Conservation (phyloP, 805 yeast species). For the Candida broadrunensis region DNA sequence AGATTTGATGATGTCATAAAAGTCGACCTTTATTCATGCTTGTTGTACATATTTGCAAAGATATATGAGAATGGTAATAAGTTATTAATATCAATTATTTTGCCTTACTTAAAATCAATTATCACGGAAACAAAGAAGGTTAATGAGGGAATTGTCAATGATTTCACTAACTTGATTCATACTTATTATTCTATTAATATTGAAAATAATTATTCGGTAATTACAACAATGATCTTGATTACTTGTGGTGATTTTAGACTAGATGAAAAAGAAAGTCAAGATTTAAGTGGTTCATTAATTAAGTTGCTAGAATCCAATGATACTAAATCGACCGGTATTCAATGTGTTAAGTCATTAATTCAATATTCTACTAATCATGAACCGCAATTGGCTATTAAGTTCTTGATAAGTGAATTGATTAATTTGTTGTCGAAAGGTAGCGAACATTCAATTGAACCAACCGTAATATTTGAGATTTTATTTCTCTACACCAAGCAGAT, state of each 20-base stretch:
- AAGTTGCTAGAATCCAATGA: constrained; percentile 17
- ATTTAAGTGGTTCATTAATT: constrained; percentile 21
- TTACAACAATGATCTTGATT: constrained; percentile 32
- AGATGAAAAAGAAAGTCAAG: constrained; percentile 17
- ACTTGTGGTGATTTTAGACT: constrained; percentile 33
- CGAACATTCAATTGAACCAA: constrained; percentile 18
- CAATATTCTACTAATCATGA: constrained; percentile 23
- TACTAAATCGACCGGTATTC: constrained; percentile 35
- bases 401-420: constrained; percentile 46
- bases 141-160: constrained; percentile 17
- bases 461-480: constrained; percentile 47
- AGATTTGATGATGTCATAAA: constrained; percentile 67
- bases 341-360: constrained; percentile 61
- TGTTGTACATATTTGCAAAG: constrained; percentile 59
- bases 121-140: constrained; percentile 20
- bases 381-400: constrained; percentile 36
- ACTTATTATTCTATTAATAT: constrained; percentile 14
- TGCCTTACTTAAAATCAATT: constrained; percentile 39
- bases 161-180: constrained; percentile 24
- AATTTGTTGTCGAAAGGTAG: constrained; percentile 13
- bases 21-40: constrained; percentile 67
- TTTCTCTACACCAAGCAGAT: constrained; percentile 38
- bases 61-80: constrained; percentile 46
- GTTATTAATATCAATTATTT: constrained; percentile 44
- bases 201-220: constrained; percentile 21